These are phyloP conservation scores for Chalaropsis thielavioides DNA, from an alignment of 2,329 filamentous ascomycete species.

Conservation along the genomic window DNA sequence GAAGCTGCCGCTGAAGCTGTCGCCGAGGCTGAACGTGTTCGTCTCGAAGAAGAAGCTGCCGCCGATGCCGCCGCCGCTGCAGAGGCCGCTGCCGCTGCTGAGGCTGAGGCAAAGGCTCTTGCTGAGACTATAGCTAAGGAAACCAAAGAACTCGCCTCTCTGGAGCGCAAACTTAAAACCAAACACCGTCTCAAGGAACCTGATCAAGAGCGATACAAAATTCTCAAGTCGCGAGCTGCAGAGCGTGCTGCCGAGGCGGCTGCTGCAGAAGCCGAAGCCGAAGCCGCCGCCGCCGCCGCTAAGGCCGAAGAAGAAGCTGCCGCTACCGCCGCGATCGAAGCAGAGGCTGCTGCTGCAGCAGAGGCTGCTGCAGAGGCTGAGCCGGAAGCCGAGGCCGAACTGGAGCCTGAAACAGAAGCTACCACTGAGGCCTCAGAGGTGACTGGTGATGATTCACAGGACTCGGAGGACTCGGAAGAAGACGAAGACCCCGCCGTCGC, in stretches of 20 bases:
- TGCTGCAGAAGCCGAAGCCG: background rate
- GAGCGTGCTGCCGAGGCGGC: slow-evolving; percentile 1
- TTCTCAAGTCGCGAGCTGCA: slow-evolving; percentile 7
- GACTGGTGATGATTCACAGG: background rate
- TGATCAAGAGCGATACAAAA: slow-evolving; percentile 6
- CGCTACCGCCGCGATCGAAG: background rate
- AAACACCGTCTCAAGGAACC: background rate
- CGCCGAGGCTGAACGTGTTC: slow-evolving; percentile 9
- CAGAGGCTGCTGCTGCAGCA: background rate
- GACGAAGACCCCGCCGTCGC: slow-evolving; percentile 4
- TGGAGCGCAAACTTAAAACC: slow-evolving; percentile 7
- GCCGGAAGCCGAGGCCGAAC: background rate
- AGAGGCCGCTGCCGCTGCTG: slow-evolving; percentile 1
- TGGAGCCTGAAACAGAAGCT: background rate
- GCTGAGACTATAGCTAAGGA: slow-evolving; percentile 6
- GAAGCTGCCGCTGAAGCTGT: slow-evolving; percentile 22
- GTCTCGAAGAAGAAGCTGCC: slow-evolving; percentile 10
- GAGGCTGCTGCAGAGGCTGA: slow-evolving; percentile 1
- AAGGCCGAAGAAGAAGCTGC: slow-evolving; percentile 2
- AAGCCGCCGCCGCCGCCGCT: background rate
- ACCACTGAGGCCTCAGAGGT: background rate
- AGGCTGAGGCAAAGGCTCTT: background rate
- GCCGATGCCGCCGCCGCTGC: slow-evolving; percentile 1
- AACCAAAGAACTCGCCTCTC: slow-evolving; percentile 9
- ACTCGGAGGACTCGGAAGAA: slow-evolving; percentile 8